phyloP scores from a whole-genome alignment of 495 filamentous ascomycete species.

The Aspergillus conjunctus region DNA sequence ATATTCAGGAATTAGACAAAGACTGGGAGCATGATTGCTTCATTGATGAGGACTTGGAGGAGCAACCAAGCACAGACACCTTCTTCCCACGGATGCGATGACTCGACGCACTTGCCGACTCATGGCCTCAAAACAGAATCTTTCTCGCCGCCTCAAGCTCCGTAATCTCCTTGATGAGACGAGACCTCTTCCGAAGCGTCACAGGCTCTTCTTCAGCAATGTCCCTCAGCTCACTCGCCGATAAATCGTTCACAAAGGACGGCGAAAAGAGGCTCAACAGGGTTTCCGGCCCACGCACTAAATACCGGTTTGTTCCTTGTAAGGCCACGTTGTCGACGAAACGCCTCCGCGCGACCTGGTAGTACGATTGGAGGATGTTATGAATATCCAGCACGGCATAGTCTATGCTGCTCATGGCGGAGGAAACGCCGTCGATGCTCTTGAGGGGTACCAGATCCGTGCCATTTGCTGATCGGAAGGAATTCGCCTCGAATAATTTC shows the following conservation, averaged over 20 bases:
- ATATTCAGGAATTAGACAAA: no score
- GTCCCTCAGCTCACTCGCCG: conserved; percentile 38
- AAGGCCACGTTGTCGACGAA: conserved; percentile 60
- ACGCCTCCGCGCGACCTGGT: conserved; percentile 57
- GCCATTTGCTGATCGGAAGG: conserved; percentile 1
- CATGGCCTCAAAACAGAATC: conserved; percentile 26
- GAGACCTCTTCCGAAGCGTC: conserved; percentile 32
- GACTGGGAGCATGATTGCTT: no score
- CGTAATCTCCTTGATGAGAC: conserved; percentile 40
- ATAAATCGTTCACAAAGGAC: conserved; percentile 38
- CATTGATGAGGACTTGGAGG: no score
- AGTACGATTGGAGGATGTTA: conserved; percentile 60
- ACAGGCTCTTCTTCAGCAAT: conserved; percentile 51
- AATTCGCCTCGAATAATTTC: conserved; percentile 2
- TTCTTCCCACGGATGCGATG: no score
- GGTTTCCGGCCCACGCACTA: conserved; percentile 36
- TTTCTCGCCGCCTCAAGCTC: conserved; percentile 44
- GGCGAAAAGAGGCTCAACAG: conserved; percentile 42
- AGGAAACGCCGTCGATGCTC: conserved; percentile 16
- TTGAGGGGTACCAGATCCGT: conserved; percentile 24
- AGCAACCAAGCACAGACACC: no score
- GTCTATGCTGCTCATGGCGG: conserved; percentile 47
- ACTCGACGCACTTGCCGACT: no score
- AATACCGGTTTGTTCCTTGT: conserved; percentile 39
- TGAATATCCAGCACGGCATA: conserved; percentile 56